phyloP scores from a whole-genome alignment of 345 rosid species.

The Kandelia obovata region DNA sequence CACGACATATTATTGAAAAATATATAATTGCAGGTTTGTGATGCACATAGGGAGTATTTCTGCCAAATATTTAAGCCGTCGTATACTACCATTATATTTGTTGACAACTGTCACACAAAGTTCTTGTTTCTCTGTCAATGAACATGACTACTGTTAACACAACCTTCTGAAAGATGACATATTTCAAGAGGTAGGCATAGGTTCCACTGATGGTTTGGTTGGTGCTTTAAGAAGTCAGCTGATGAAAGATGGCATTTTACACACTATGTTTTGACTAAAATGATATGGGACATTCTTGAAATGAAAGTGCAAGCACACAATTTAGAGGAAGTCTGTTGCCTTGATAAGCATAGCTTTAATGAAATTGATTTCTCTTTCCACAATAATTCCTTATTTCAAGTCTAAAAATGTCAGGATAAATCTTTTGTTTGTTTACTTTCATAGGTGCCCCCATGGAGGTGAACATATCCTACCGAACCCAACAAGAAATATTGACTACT shows the following conservation, averaged over 20 bases:
- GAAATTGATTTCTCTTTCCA: neutral
- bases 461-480: slow-evolving; percentile 68
- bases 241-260: neutral
- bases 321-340: too few relatives aligned
- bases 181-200: neutral
- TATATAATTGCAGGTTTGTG: slow-evolving; percentile 68
- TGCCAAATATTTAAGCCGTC: slow-evolving; percentile 6
- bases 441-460: slow-evolving; percentile 85
- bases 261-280: neutral
- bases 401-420: neutral
- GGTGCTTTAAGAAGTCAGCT: neutral
- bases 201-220: neutral
- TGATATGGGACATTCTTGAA: neutral
- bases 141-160: neutral
- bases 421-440: neutral
- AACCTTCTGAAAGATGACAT: neutral
- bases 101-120: neutral
- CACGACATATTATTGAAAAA: slow-evolving; percentile 79
- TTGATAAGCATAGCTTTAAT: too few relatives aligned
- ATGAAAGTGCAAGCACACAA: neutral
- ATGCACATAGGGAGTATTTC: neutral
- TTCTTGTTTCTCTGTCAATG: neutral
- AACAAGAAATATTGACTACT: slow-evolving; percentile 69
- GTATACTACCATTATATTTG: neutral
- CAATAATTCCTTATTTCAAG: neutral